Evolutionary conservation across 2,329 filamentous ascomycete genomes (phyloP).

Genomic region (Tolypocladium pustulatum): DNA sequence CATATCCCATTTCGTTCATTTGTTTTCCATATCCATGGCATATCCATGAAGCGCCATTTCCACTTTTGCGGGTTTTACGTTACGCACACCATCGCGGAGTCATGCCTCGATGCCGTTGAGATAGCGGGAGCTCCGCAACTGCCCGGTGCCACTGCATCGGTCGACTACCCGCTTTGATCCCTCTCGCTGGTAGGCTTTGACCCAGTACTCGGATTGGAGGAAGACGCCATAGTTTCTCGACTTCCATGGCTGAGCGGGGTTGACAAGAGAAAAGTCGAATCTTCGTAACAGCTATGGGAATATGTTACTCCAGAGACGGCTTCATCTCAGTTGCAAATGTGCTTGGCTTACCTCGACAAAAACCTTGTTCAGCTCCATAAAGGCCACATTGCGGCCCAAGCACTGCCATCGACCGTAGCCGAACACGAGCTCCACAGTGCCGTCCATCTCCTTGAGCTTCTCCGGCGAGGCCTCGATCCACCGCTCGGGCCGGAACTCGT

Average conservation of each 20-base stretch:
- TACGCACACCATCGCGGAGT: too few species aligned
- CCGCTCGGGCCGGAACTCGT: slow-evolving; percentile 22
- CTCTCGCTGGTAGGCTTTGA: slow-evolving; percentile 1
- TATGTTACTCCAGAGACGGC: neutral
- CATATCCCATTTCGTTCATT: too few species aligned
- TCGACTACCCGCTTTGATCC: neutral
- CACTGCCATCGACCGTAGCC: slow-evolving; percentile 28
- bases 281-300: slow-evolving; percentile 15
- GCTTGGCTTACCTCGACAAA: slow-evolving; percentile 26
- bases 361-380: slow-evolving; percentile 28
- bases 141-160: neutral
- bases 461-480: slow-evolving; percentile 25
- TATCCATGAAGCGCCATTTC: too few species aligned
- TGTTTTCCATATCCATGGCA: too few species aligned
- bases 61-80: too few species aligned
- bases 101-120: too few species aligned
- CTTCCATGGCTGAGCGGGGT: slow-evolving; percentile 20
- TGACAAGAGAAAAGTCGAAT: slow-evolving; percentile 19
- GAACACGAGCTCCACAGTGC: slow-evolving; percentile 26
- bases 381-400: slow-evolving; percentile 25
- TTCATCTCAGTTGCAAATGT: neutral
- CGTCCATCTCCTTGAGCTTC: slow-evolving; percentile 21
- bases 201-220: slow-evolving; percentile 18
- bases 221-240: slow-evolving; percentile 19
- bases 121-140: neutral